These are phyloP conservation scores for Plasmodium malariae DNA, from an alignment of 169 alveolate species.

Conservation along the genomic window DNA sequence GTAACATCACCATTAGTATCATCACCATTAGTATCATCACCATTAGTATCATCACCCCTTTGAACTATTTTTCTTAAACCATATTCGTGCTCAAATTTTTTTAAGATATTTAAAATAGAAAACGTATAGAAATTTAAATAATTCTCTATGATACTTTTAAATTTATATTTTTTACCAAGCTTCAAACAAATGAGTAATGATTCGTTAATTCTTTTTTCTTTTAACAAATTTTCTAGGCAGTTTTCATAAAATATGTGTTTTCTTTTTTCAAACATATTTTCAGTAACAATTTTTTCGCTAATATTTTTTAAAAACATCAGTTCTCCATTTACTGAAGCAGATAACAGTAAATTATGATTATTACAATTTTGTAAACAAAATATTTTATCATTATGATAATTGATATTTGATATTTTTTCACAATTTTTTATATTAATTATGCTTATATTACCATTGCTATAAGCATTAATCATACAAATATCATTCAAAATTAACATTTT, in stretches of 20 bases:
- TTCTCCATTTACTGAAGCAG: constrained; percentile 75
- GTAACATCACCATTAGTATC: neutral
- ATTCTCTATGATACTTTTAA: constrained; percentile 62
- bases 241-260: constrained; percentile 52
- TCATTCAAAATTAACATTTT: constrained; percentile 53
- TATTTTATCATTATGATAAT: constrained; percentile 73
- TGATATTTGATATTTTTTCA: constrained; percentile 47
- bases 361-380: constrained; percentile 57
- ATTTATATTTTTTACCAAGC: constrained; percentile 63
- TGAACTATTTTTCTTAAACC: constrained; percentile 38
- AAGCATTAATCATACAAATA: constrained; percentile 56
- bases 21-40: too few species aligned
- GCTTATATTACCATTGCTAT: constrained; percentile 70
- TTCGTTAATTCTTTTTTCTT: constrained; percentile 63
- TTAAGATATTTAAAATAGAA: constrained; percentile 48
- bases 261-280: constrained; percentile 27
- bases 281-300: constrained; percentile 41
- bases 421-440: constrained; percentile 59
- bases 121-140: constrained; percentile 72
- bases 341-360: constrained; percentile 10
- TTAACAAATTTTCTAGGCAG: constrained; percentile 63
- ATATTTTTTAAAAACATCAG: constrained; percentile 51
- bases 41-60: neutral
- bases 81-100: constrained; percentile 58
- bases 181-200: constrained; percentile 69